A percentile compares a stretch with the other conserved stretches of the same genome.
These are phyloP conservation scores for Colletotrichum nymphaeae DNA, from an alignment of 2,329 filamentous ascomycete species.

Conservation along the genomic window DNA sequence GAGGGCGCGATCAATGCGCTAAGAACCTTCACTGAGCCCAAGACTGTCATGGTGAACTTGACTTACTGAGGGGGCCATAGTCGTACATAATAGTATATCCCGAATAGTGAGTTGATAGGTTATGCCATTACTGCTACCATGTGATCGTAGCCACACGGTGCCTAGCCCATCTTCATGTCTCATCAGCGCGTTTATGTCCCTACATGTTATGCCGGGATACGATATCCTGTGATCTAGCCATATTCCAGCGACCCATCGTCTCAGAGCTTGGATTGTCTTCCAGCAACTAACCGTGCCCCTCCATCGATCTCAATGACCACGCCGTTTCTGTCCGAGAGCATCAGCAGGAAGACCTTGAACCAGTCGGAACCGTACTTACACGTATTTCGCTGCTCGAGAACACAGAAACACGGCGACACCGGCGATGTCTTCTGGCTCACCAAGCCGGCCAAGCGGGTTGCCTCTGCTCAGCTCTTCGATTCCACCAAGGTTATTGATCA, in stretches of 20 bases:
- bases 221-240: neutral
- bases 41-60: constrained; percentile 61
- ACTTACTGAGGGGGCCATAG: constrained; percentile 24
- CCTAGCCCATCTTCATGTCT: too few species aligned
- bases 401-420: constrained; percentile 69
- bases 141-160: neutral
- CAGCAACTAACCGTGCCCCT: constrained; percentile 43
- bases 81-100: neutral
- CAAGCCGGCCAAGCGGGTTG: constrained; percentile 66
- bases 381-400: constrained; percentile 62
- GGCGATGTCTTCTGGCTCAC: constrained; percentile 69
- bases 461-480: constrained; percentile 58
- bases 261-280: constrained; percentile 43
- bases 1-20: constrained; percentile 61
- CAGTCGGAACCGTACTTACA: constrained; percentile 46
- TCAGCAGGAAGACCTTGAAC: neutral
- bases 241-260: neutral
- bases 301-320: constrained; percentile 50
- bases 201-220: neutral
- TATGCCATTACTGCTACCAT: neutral
- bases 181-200: neutral
- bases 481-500: constrained; percentile 73
- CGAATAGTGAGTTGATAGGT: neutral
- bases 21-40: constrained; percentile 60
- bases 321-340: constrained; percentile 44